Percentiles rank a stretch among this genome's conserved stretches.
phyloP scores from a whole-genome alignment of 768 basidiomycete species.

The Mycena alexandri region DNA sequence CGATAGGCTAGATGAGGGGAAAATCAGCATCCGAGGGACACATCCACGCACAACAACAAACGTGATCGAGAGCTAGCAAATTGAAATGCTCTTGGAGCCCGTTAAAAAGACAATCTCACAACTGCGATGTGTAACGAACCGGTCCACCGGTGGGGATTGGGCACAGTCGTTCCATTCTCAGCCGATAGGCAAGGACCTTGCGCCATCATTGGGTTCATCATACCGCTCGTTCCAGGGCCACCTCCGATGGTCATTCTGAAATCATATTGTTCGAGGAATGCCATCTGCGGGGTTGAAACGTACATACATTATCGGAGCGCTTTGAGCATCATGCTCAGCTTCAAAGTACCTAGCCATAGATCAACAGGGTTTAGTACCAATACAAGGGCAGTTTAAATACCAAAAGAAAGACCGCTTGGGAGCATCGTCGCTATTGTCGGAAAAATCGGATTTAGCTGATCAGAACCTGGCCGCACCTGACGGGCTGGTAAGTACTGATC shows the following conservation, averaged over 20 bases:
- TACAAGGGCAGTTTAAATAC: too few species aligned
- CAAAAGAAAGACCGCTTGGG: conserved; percentile 34
- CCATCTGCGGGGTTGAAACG: too few species aligned
- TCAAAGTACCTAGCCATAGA: conserved; percentile 23
- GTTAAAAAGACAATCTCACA: too few species aligned
- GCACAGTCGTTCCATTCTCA: conserved; percentile 15
- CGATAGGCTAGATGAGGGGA: conserved; percentile 43
- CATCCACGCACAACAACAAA: background rate
- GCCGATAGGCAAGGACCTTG: conserved; percentile 12
- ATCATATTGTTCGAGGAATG: background rate
- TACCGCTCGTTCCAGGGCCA: conserved; percentile 29
- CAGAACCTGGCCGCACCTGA: too few species aligned
- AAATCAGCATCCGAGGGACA: background rate
- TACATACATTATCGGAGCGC: conserved; percentile 21
- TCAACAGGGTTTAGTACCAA: too few species aligned
- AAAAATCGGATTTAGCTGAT: too few species aligned
- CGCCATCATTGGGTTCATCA: conserved; percentile 23
- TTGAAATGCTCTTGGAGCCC: conserved; percentile 44
- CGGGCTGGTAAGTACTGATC: too few species aligned
- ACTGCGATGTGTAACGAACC: too few species aligned
- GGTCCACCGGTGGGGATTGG: conserved; percentile 32
- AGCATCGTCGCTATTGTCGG: too few species aligned
- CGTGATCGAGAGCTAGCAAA: conserved; percentile 44
- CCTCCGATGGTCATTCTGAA: conserved; percentile 26
- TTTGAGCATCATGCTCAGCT: conserved; percentile 24